A percentile compares a stretch with the other conserved stretches of the same genome.
Evolutionary conservation across 176 grass and related monocot species (phyloP).

Genomic region (Oryza glaberrima): DNA sequence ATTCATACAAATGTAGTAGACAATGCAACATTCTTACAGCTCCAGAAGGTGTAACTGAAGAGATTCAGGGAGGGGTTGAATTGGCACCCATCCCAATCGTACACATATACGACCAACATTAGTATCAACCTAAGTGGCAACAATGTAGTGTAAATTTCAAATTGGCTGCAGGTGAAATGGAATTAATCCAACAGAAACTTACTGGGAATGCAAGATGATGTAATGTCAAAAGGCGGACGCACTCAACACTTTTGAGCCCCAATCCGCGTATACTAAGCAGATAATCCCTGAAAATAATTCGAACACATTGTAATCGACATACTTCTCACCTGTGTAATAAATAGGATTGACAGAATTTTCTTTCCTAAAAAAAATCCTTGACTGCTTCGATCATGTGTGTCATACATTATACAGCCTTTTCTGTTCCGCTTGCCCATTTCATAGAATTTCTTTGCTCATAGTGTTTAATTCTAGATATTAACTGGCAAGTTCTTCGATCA

Average conservation of each 20-base stretch:
- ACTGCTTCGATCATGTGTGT: constrained; percentile 19
- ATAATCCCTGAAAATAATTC: constrained; percentile 76
- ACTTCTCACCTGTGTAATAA: constrained; percentile 37
- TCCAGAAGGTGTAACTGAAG: constrained; percentile 95
- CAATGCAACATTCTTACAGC: constrained; percentile 61
- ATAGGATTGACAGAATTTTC: constrained; percentile 1
- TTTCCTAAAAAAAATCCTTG: constrained; percentile 20
- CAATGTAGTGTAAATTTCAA: constrained; percentile 42
- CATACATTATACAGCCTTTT: constrained; percentile 11
- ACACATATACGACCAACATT: constrained; percentile 98
- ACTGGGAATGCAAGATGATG: constrained; percentile 96
- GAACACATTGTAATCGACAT: constrained; percentile 36
- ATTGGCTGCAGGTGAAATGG: constrained; percentile 29
- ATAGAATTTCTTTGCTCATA: constrained; percentile 20
- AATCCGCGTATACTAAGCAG: constrained; percentile 91
- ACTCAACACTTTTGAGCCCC: constrained; percentile 99
- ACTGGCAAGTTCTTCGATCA: neutral
- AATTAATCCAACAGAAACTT: constrained; percentile 48
- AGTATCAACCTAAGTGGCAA: constrained; percentile 79
- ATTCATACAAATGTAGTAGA: constrained; percentile 16
- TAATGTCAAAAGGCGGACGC: constrained; percentile 88
- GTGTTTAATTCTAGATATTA: constrained; percentile 24
- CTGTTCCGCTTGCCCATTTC: neutral
- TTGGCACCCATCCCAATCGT: constrained; percentile 95
- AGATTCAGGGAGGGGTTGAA: constrained; percentile 92